These are phyloP conservation scores for Talaromyces liani DNA, from an alignment of 495 filamentous ascomycete species.

Conservation along the genomic window DNA sequence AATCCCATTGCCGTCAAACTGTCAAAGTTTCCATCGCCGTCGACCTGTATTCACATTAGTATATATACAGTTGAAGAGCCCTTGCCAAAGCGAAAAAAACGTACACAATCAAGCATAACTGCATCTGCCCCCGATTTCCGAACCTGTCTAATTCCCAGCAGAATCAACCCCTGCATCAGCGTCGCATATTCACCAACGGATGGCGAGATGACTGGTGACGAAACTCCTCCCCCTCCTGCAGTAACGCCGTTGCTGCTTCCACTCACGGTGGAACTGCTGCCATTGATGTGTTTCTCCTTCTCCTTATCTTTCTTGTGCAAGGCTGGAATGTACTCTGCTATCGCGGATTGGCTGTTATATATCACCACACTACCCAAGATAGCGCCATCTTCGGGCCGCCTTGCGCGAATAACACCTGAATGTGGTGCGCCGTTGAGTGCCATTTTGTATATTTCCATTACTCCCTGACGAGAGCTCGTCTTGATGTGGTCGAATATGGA, in stretches of 20 bases:
- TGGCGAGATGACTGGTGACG: slow-evolving; percentile 69
- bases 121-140: slow-evolving; percentile 65
- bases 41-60: slow-evolving; percentile 44
- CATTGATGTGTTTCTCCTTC: neutral
- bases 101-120: slow-evolving; percentile 70
- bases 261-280: neutral
- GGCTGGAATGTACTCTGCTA: slow-evolving; percentile 64
- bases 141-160: slow-evolving; percentile 76
- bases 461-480: slow-evolving; percentile 67
- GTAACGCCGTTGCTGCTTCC: slow-evolving; percentile 26
- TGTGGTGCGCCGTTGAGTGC: slow-evolving; percentile 64
- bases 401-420: slow-evolving; percentile 79
- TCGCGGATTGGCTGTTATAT: slow-evolving; percentile 57
- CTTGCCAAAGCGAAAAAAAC: slow-evolving; percentile 15
- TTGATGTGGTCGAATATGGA: slow-evolving; percentile 68
- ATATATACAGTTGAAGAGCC: no score
- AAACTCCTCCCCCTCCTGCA: slow-evolving; percentile 59
- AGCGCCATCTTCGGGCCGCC: slow-evolving; percentile 55
- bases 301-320: slow-evolving; percentile 37
- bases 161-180: slow-evolving; percentile 70
- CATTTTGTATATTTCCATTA: slow-evolving; percentile 74
- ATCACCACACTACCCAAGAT: slow-evolving; percentile 79
- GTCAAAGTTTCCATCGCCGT: slow-evolving; percentile 63
- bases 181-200: slow-evolving; percentile 60
- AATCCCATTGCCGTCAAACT: slow-evolving; percentile 71